Evolutionary conservation across 192 early-diverging fungal species (phyloP), one percentile per base, ranked within the genome.

Genomic region (Podila epicladia): DNA sequence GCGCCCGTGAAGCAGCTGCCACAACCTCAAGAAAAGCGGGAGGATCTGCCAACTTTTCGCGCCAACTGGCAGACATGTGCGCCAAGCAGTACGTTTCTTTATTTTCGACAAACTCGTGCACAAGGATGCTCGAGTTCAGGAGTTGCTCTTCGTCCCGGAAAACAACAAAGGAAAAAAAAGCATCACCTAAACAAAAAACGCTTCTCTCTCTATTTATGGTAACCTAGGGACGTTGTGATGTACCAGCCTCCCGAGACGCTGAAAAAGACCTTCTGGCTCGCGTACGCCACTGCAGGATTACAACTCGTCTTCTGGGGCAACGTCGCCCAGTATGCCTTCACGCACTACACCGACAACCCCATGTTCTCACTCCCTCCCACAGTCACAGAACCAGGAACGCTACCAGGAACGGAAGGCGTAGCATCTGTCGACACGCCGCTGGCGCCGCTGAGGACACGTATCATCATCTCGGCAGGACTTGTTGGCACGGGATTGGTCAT

Each of bases 231-330:
- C 53, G 71, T 80, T 8, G 35, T 60, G 11, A 71, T 80, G n/a
- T 80, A 80, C 62, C 31, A 48, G 26, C 77, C 77, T 0, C 77
- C 77, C 35, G 71, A 72, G 55, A 73, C 60, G 2, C 45, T 80
- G 38, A 38, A 60, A n/a, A 80, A 73, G 60, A 80, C 77, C 8
- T 80, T 80, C 58, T 69, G 60, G 66, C 64, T 80, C 2, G 77
- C 77, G 29, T 80, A 80, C n/a, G 66, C 65, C 8, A 73, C 77
- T n/a, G 77, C 77, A 41, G 77, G 77, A 33, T 33, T 80, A 3
- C 77, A 80, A 24, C 19, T 80, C 24, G 20, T 80, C 61, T 80
- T 80, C 65, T 80, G 77, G 77, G 70, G 77, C 15, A 80, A 80
- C 35, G 35, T 73, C 2, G 77, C 77, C 20, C 77, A 80, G 22